Base-by-base conservation (phyloP, 2,329 filamentous ascomycete species). In the Clathrospora elynae region DNA sequence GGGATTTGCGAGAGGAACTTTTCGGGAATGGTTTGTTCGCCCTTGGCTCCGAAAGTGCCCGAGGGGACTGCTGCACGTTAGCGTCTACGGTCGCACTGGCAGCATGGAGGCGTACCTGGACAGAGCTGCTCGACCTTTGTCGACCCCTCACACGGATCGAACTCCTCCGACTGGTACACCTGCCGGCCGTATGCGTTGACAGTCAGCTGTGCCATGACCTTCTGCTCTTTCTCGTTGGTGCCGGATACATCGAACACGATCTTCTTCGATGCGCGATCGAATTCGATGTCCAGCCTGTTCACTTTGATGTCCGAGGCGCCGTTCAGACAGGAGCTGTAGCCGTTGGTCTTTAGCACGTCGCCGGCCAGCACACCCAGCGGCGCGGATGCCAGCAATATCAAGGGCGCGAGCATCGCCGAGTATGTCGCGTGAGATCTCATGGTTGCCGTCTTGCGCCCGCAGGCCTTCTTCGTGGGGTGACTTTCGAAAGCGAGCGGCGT, bases 201-300 rank as follows among this genome's bases (percentile, higher is more conserved):
- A 14, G 82, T 79, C 46, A 97, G 76, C 11, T 74, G 75, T 10
- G 90, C 91, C 41, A 80, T 87, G 47, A 97, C 89, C 55, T 96
- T 91, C 68, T 93, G 89, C 55, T 79, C 71, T 66, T 81, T 81
- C 39, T 73, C 71, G 67, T 88, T 96, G 46, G 80, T 84, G 49
- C 92, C 93, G 22, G 85, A 82, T 14, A 96, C 81, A 66, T 97
- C 84, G 71, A 96, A 97, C 3, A 75, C 81, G 49, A 97, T 80
- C 34, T 79, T 80, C 66, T 87, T 84, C 47, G 84, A 83, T 45
- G 80, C 78, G 53, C 85, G 85, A 75, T 95, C 82, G 74, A 95
- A 97, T 57, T 81, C 75, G 47, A 96, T 86, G 59, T 92, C 76
- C 51, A 95, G 76, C 58, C 80, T 84, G 55, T 90, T 77, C 39